Evolutionary conservation across 768 basidiomycete genomes (phyloP), one percentile per base, ranked within the genome.

Genomic region (Atractiella rhizophila): DNA sequence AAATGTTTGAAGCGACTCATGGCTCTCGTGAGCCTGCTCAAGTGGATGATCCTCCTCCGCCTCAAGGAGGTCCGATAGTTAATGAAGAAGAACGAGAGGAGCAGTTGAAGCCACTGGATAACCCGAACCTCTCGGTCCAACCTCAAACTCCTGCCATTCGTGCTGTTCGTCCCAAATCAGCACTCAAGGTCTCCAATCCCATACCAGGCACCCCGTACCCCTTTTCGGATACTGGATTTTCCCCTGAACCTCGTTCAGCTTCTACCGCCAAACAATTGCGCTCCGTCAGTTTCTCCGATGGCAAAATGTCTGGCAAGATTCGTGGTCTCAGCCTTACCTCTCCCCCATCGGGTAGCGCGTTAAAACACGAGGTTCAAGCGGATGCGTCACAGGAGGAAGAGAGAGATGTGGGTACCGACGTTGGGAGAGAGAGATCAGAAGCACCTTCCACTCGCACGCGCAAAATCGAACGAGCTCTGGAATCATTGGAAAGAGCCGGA

Each of bases 271-370:
- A 60, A 11, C 70, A 74, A 49, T 69, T 73, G n/a, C 68, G 82
- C 28, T 82, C 78, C 31, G 88, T 98, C 43, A 88, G 82, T 57
- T 98, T 98, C 62, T 91, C 85, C 20, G 91, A 98, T 55, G 91
- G 91, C 5, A 76, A 73, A 55, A 68, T 68, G 45, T 74, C 76
- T 25, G 86, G 88, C 2, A 82, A 79, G n/a, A 91, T 91, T 34
- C 26, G 28, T 18, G 33, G 8, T 34, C 33, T 16, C n/a, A 18
- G n/a, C 18, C 18, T 23, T 8, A n/a, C 19, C n/a, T 9, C 16
- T 34, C 18, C 11, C 21, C 5, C 31, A 38, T 19, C 16, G 16
- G n/a, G 31, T 10, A 35, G 39, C 19, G 15, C 6, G 28, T 34
- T 38, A 6, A 35, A 40, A 34, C 29, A 12, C 9, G 24, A 43